phyloP scores from a whole-genome alignment of 768 basidiomycete species.

The Brasilioporus rufonigricans region DNA sequence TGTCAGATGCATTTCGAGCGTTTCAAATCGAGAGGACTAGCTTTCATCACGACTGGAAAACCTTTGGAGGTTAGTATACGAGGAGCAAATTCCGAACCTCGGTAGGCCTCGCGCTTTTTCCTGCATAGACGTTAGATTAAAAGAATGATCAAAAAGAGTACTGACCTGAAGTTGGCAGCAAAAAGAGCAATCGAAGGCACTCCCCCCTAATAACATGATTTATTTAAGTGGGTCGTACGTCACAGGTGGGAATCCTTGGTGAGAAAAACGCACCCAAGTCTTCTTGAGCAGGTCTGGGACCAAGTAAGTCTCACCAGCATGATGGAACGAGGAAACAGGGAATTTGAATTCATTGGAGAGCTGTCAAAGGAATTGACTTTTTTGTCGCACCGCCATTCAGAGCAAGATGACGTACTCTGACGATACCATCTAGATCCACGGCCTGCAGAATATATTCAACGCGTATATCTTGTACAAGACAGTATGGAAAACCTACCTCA shows the following conservation, averaged over 20 bases:
- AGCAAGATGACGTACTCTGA: slow-evolving; percentile 50
- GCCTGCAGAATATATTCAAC: slow-evolving; percentile 32
- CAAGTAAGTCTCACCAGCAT: slow-evolving; percentile 80
- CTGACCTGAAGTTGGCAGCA: slow-evolving; percentile 45
- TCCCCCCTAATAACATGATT: slow-evolving; percentile 43
- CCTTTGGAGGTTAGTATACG: slow-evolving; percentile 68
- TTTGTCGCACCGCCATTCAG: background rate
- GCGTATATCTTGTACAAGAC: background rate
- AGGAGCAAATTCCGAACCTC: slow-evolving; percentile 78
- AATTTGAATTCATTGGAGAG: slow-evolving; percentile 85
- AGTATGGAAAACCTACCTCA: slow-evolving; percentile 20
- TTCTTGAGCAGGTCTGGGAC: slow-evolving; percentile 75
- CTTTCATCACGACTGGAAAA: slow-evolving; percentile 75
- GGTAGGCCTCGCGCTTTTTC: slow-evolving; percentile 80
- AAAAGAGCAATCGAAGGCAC: slow-evolving; percentile 80
- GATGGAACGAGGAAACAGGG: slow-evolving; percentile 73
- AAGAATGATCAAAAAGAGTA: background rate
- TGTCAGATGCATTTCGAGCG: background rate
- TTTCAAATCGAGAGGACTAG: slow-evolving; percentile 14
- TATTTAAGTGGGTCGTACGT: background rate
- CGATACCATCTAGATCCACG: slow-evolving; percentile 70
- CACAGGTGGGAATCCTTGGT: no score
- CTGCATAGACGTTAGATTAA: slow-evolving; percentile 29
- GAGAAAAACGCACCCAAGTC: slow-evolving; percentile 47
- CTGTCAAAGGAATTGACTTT: slow-evolving; percentile 30